These are phyloP conservation scores for Castanopsis chinensis DNA, from an alignment of 306 rosid genomes.

Conservation along the genomic window DNA sequence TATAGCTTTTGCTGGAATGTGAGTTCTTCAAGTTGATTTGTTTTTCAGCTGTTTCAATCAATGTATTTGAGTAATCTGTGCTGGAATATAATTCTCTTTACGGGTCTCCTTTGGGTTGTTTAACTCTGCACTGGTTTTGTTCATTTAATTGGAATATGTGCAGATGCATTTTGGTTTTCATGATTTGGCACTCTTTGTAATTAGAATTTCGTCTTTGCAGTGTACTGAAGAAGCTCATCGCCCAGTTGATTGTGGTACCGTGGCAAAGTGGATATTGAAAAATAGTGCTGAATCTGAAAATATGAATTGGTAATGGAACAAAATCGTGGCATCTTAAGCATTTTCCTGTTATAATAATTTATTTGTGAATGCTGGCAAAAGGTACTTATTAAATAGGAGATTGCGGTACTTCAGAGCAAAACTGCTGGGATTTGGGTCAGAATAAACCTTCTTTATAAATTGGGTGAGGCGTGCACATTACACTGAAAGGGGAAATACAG, in stretches of 20 bases:
- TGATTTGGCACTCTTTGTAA: no score
- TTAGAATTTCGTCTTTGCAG: slow-evolving; percentile 30
- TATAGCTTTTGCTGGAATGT: slow-evolving; percentile 93
- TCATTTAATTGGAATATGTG: background rate
- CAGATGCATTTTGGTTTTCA: background rate
- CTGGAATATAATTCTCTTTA: background rate
- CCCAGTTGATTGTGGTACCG: slow-evolving; percentile 94
- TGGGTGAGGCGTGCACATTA: background rate
- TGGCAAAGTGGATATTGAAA: slow-evolving; percentile 91
- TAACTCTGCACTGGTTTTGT: background rate
- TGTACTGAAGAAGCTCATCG: slow-evolving; percentile 99
- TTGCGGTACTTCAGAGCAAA: background rate
- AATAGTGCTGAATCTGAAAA: slow-evolving; percentile 97
- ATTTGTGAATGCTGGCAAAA: background rate
- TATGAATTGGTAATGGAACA: slow-evolving; percentile 67
- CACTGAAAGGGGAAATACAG: background rate
- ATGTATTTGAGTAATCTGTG: background rate
- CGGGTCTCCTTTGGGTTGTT: background rate
- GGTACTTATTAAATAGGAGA: background rate
- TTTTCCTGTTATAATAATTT: background rate
- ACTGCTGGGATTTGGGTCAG: background rate
- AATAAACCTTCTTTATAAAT: background rate
- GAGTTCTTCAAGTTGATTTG: slow-evolving; percentile 19
- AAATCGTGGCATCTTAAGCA: background rate
- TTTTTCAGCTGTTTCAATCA: background rate